These are phyloP conservation scores for Phytophthora tubulina DNA, from an alignment of 352 stramenopile species.

Conservation along the genomic window DNA sequence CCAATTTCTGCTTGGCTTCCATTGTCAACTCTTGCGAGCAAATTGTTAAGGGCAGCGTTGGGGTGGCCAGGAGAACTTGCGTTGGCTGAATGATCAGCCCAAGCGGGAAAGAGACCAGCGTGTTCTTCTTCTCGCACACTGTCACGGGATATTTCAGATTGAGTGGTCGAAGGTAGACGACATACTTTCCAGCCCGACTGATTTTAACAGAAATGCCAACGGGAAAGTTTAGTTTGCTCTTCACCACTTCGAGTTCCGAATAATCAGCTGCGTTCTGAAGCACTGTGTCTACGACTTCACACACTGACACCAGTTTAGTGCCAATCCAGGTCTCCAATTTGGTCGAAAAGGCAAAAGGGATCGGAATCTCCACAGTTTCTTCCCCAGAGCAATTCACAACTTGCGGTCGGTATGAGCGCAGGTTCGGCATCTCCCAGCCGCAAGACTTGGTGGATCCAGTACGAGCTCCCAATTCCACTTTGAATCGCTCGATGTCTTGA, in stretches of 20 bases:
- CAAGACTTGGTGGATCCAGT: constrained; percentile 16
- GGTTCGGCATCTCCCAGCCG: constrained; percentile 61
- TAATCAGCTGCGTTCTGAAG: constrained; percentile 34
- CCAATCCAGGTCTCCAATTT: constrained; percentile 46
- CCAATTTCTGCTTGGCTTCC: constrained; percentile 12
- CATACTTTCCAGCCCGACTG: constrained; percentile 38
- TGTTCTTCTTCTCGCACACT: constrained; percentile 37
- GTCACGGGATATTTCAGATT: constrained; percentile 47
- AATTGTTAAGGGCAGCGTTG: constrained; percentile 41
- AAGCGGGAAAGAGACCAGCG: constrained; percentile 2
- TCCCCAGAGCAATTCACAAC: constrained; percentile 43
- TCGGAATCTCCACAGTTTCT: constrained; percentile 46
- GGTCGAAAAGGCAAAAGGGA: constrained; percentile 42
- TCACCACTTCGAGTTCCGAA: constrained; percentile 27
- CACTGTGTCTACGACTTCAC: constrained; percentile 39
- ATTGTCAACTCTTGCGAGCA: constrained; percentile 36
- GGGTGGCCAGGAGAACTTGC: constrained; percentile 27
- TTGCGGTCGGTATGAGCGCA: constrained; percentile 41
- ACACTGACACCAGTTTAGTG: constrained; percentile 37
- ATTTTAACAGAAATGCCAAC: constrained; percentile 41
- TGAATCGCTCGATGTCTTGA: constrained; percentile 26
- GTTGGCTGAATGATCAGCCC: constrained; percentile 35
- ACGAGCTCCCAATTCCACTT: constrained; percentile 22
- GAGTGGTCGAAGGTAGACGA: constrained; percentile 49
- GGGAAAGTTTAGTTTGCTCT: constrained; percentile 27